Evolutionary conservation across 129 eudicot genomes (phyloP).

Genomic region (Flaveria robusta): DNA sequence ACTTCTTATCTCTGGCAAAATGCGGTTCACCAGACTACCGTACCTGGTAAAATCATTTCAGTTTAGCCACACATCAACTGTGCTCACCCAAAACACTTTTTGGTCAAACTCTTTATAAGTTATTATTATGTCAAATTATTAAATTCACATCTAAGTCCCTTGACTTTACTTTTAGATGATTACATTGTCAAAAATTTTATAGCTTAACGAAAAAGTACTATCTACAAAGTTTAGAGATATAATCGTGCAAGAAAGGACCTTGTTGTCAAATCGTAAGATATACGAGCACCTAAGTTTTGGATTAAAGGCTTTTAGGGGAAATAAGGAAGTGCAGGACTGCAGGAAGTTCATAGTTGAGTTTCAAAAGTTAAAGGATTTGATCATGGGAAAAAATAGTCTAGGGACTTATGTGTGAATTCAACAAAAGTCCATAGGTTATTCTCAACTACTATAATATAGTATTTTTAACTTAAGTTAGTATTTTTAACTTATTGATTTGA

Average conservation of each 20-base stretch:
- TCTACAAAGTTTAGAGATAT: not conserved
- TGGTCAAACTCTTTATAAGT: not conserved
- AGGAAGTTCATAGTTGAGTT: not conserved
- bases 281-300: not conserved
- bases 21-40: slow-evolving; percentile 46
- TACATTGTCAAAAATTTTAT: not conserved
- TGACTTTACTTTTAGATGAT: not conserved
- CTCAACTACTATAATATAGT: not conserved
- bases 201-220: not conserved
- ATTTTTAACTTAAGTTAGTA: not conserved
- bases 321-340: not conserved
- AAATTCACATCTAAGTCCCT: not conserved
- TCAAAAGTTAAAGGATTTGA: not conserved
- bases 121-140: not conserved
- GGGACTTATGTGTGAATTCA: not conserved
- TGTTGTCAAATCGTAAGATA: not conserved
- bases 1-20: slow-evolving; percentile 63
- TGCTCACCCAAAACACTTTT: not conserved
- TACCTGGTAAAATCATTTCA: slow-evolving; percentile 45
- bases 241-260: not conserved
- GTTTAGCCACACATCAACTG: slow-evolving; percentile 11
- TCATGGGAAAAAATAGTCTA: not conserved
- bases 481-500: too few species aligned
- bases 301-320: not conserved
- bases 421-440: not conserved